Conservation (phyloP, 495 filamentous ascomycete genomes). For the Rusavskia elegans region DNA sequence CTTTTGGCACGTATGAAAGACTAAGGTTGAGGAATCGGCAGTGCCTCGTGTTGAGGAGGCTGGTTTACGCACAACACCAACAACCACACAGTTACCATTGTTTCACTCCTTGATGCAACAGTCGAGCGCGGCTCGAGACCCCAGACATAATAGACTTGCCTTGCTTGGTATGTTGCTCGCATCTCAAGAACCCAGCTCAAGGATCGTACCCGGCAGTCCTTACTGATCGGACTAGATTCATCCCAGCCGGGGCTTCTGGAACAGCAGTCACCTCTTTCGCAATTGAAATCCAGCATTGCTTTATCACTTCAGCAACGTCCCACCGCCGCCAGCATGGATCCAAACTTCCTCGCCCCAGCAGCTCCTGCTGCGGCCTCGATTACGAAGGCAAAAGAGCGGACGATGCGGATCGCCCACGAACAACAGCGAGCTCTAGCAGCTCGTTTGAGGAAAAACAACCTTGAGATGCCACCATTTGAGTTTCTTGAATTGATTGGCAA, state of each 20-base stretch:
- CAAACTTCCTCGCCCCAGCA: constrained; percentile 27
- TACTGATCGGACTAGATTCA: neutral
- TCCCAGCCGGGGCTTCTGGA: neutral
- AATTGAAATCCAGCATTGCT: neutral
- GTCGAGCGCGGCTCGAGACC: too few species aligned
- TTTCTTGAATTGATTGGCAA: constrained; percentile 89
- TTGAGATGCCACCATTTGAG: constrained; percentile 44
- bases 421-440: constrained; percentile 31
- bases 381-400: constrained; percentile 31
- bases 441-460: constrained; percentile 31
- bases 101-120: too few species aligned
- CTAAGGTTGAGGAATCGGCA: too few species aligned
- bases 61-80: too few species aligned
- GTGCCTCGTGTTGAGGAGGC: too few species aligned
- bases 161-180: neutral
- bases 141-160: too few species aligned
- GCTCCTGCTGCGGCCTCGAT: constrained; percentile 26
- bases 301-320: neutral
- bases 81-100: too few species aligned
- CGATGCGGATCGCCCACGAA: constrained; percentile 32
- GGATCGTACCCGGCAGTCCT: too few species aligned
- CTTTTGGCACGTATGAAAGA: too few species aligned
- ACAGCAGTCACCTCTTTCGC: neutral
- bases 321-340: constrained; percentile 2
- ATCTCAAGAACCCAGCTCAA: too few species aligned